phyloP scores from a whole-genome alignment of 148 eudicot genomes.

The Amaranthus hypochondriacus region DNA sequence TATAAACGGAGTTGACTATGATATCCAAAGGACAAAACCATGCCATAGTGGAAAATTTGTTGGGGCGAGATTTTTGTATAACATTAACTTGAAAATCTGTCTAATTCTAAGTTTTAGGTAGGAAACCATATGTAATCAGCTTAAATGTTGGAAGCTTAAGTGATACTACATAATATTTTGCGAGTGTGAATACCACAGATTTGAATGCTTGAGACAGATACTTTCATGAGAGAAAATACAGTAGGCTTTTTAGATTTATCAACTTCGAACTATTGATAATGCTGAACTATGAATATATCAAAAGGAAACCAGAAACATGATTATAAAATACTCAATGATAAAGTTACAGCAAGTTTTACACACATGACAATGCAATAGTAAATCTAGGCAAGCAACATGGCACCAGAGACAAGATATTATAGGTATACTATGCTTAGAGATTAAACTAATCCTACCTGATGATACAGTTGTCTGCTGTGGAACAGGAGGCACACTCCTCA shows the following conservation, averaged over 20 bases:
- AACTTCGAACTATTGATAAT: neutral
- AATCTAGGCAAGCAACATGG: neutral
- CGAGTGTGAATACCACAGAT: neutral
- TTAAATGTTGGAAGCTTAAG: neutral
- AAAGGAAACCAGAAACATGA: neutral
- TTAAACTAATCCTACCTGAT: slow-evolving; percentile 40
- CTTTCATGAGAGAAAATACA: neutral
- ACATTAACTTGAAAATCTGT: no score
- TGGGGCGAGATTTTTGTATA: no score
- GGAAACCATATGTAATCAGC: neutral
- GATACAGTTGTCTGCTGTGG: slow-evolving; percentile 38
- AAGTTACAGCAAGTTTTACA: neutral
- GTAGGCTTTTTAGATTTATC: neutral
- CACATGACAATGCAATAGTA: neutral
- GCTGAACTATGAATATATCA: neutral
- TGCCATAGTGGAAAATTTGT: no score
- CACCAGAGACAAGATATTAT: neutral
- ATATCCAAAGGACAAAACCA: no score
- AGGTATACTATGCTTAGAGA: slow-evolving; percentile 9
- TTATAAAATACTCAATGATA: neutral
- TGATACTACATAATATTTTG: neutral
- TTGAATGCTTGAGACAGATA: neutral
- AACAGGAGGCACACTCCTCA: slow-evolving; percentile 46
- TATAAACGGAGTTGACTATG: no score
- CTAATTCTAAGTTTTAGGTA: no score